A percentile compares a stretch with the other conserved stretches of the same genome.
These are phyloP conservation scores for Onygenales sp. DNA, from an alignment of 2,329 filamentous ascomycete genomes.

Conservation along the genomic window DNA sequence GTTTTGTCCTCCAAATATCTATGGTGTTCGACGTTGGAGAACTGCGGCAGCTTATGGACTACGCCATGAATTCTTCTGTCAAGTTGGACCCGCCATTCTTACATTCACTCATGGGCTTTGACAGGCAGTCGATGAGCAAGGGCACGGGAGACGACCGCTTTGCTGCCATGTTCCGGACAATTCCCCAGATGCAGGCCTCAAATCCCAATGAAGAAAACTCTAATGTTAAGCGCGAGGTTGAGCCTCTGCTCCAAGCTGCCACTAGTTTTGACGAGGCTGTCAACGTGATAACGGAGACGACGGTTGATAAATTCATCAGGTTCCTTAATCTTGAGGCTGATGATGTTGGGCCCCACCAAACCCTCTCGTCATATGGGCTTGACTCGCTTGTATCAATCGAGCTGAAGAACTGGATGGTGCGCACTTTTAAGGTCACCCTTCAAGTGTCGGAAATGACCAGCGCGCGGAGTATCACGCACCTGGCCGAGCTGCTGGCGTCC, in stretches of 20 bases:
- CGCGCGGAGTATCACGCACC: not conserved
- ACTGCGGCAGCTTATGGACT: not conserved
- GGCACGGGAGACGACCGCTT: not conserved
- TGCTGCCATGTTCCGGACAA: not conserved
- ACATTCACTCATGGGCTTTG: not conserved
- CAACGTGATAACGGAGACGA: not conserved
- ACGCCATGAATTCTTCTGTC: not conserved
- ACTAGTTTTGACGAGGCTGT: not conserved
- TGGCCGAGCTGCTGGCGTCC: not conserved
- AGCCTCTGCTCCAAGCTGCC: not conserved
- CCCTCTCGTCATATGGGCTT: not conserved
- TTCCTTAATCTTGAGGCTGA: not conserved
- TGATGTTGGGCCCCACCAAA: not conserved
- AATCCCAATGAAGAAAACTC: not conserved
- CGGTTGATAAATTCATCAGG: not conserved
- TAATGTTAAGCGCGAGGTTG: not conserved
- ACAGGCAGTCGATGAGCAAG: not conserved
- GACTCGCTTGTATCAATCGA: conserved; percentile 5
- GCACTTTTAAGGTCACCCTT: conserved; percentile 1
- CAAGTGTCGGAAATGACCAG: conserved; percentile 1
- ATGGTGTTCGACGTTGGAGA: not conserved
- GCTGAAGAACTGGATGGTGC: conserved; percentile 4
- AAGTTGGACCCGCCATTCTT: conserved; percentile 1
- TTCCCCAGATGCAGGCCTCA: not conserved
- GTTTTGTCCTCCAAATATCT: not conserved